phyloP scores from a whole-genome alignment of 176 grass and related monocot genomes.

The Dactylis glomerata region DNA sequence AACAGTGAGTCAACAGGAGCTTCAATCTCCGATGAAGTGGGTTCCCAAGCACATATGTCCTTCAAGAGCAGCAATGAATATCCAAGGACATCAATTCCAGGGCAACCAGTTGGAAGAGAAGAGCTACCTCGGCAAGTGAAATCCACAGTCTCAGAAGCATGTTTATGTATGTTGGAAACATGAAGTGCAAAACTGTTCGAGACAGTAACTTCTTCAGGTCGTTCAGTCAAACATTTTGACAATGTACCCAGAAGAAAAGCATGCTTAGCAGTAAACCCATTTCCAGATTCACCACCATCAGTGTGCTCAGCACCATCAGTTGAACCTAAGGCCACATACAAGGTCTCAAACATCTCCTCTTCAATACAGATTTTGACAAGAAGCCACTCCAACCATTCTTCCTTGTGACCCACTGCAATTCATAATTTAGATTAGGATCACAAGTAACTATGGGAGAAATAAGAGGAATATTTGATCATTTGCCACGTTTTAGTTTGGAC shows the following conservation, averaged over 20 bases:
- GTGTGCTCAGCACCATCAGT: background rate
- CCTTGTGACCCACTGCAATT: conserved; percentile 71
- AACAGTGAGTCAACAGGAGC: conserved; percentile 55
- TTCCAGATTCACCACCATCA: conserved; percentile 8
- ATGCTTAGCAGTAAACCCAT: conserved; percentile 39
- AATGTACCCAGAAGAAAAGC: conserved; percentile 64
- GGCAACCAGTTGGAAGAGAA: conserved; percentile 55
- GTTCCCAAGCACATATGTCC: conserved; percentile 85
- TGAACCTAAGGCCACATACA: conserved; percentile 58
- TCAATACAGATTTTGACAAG: conserved; percentile 85
- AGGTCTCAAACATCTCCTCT: conserved; percentile 48
- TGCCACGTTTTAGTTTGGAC: no score
- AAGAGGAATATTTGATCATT: background rate
- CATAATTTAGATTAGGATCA: conserved; percentile 17
- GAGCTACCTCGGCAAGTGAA: conserved; percentile 44
- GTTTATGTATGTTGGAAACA: conserved; percentile 57
- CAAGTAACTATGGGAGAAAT: background rate
- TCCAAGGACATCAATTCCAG: conserved; percentile 69
- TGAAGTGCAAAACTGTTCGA: conserved; percentile 51
- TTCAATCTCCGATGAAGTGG: conserved; percentile 29
- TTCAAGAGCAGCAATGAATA: conserved; percentile 75
- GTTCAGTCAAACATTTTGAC: conserved; percentile 68
- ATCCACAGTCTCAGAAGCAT: conserved; percentile 54
- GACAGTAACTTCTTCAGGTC: conserved; percentile 61
- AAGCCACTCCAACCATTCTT: conserved; percentile 93